These are phyloP conservation scores for Penicillium sp. DNA, from an alignment of 2,329 filamentous ascomycete species.

Conservation along the genomic window DNA sequence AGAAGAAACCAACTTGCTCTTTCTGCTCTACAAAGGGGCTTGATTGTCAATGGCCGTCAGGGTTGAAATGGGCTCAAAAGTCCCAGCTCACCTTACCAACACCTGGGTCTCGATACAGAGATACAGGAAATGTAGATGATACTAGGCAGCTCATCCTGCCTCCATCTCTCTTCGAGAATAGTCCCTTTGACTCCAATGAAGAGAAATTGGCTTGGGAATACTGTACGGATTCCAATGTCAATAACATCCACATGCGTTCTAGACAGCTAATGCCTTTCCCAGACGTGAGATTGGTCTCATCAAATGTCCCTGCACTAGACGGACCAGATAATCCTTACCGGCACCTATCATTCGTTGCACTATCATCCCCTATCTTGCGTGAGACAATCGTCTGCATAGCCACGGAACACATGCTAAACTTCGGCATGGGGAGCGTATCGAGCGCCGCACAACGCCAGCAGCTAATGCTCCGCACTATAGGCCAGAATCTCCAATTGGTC, in stretches of 20 bases:
- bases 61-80: constrained; percentile 20
- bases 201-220: constrained; percentile 25
- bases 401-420: constrained; percentile 27
- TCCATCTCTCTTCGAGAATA: constrained; percentile 4
- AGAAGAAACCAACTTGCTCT: constrained; percentile 15
- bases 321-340: constrained; percentile 26
- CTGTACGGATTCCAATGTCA: constrained; percentile 10
- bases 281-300: constrained; percentile 26
- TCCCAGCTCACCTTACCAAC: constrained; percentile 13
- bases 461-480: constrained; percentile 22
- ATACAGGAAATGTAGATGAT: not conserved
- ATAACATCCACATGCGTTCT: not conserved
- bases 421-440: constrained; percentile 19
- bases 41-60: constrained; percentile 18
- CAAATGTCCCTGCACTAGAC: constrained; percentile 24
- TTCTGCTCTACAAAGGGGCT: constrained; percentile 11
- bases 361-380: constrained; percentile 22
- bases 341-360: constrained; percentile 20
- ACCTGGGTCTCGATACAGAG: constrained; percentile 16
- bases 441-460: constrained; percentile 22
- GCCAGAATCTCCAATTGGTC: constrained; percentile 16
- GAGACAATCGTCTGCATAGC: constrained; percentile 27
- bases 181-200: constrained; percentile 15
- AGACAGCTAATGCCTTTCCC: not conserved
- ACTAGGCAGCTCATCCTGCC: not conserved